Conservation (phyloP, 1,284 basidiomycete species). For the Cryptococcus wingfieldii region DNA sequence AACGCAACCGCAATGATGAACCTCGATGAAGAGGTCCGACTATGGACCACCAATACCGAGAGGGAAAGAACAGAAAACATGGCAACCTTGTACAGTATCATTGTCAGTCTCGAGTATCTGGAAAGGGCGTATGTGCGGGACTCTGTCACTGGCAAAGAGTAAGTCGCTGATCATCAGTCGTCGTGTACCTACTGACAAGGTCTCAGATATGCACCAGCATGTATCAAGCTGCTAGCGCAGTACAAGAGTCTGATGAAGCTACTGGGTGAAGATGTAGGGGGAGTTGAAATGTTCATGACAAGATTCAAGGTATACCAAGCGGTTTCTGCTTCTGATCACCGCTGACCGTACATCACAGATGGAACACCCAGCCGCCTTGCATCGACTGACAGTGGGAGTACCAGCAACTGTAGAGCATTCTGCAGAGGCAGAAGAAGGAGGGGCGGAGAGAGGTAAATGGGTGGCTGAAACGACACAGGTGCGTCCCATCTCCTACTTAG, state of each 20-base stretch:
- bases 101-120: conserved; percentile 87
- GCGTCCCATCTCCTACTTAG: conserved; percentile 16
- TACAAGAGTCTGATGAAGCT: conserved; percentile 97
- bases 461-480: conserved; percentile 98
- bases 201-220: conserved; percentile 88
- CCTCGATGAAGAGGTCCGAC: conserved; percentile 83
- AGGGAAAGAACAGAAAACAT: conserved; percentile 84
- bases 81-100: conserved; percentile 85
- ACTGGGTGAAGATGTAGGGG: conserved; percentile 75
- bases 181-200: neutral
- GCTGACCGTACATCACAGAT: conserved; percentile 57
- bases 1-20: conserved; percentile 32
- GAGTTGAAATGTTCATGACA: conserved; percentile 84
- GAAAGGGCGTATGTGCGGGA: conserved; percentile 94
- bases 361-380: conserved; percentile 88
- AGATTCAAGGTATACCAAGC: conserved; percentile 66
- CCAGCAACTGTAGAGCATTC: conserved; percentile 93
- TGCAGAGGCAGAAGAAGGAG: conserved; percentile 63
- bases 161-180: conserved; percentile 46
- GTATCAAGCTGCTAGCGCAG: conserved; percentile 83
- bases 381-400: conserved; percentile 84
- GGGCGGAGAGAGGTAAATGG: conserved; percentile 86
- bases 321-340: neutral
- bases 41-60: conserved; percentile 83
- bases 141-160: conserved; percentile 84